Evolutionary conservation across 1,284 basidiomycete genomes (phyloP), one percentile per base, ranked within the genome.

Genomic region (Trametes hirsuta): DNA sequence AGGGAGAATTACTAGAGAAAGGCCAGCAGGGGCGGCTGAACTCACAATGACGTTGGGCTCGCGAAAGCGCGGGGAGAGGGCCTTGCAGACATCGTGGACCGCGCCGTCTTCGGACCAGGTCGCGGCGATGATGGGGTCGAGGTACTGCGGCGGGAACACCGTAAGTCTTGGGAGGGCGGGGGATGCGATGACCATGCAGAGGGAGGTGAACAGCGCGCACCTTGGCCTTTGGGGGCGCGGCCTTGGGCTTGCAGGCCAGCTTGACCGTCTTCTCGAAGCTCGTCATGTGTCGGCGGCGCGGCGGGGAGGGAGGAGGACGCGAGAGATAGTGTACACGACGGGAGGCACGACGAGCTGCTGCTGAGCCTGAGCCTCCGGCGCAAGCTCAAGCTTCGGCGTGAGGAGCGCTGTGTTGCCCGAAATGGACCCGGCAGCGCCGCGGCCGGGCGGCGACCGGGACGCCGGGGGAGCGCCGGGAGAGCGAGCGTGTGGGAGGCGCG

Each of bases 51-150:
- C 87, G 74, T 97, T 98, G 22, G 94, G 89, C 70, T 99, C 97
- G 36, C 91, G 82, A 62, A 99, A 84, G 39, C 94, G 85, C 18
- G 89, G 85, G 2, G 90, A 81, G 37, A 99, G 83, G 1, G 95
- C 90, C 68, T 90, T 90, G 78, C 93, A 93, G 62, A 99, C 93
- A 74, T 98, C 96, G 69, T 92, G 87, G 10, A 98, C 84, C 44
- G 93, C 87, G 35, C 94, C 94, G 72, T 97, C 95, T 61, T 96
- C 92, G 22, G 89, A 88, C 84, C 93, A 97, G 15, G 96, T 97
- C 44, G 94, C 94, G 56, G 95, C 90, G 65, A 99, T 90, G 75
- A 99, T 94, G 36, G 94, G 90, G 77, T 96, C 94, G 64, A 91
- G 79, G 74, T 93, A 93, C 89, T 91, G 69, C 53, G 36, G 51